Conservation (phyloP, 2,329 filamentous ascomycete species). For the Fusarium coicis region DNA sequence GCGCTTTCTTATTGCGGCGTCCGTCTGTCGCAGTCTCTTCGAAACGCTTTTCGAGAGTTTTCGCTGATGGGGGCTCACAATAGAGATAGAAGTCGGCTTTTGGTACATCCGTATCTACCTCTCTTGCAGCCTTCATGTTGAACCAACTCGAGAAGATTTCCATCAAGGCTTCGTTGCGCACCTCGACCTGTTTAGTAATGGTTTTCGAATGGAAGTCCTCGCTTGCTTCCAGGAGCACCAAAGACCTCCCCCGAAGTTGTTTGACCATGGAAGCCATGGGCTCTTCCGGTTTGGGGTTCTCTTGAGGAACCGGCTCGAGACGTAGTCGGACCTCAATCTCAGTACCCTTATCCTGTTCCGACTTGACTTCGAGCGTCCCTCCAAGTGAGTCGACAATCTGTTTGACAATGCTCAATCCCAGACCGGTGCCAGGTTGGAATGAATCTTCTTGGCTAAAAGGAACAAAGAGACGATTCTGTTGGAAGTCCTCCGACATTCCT, state of each 20-base stretch:
- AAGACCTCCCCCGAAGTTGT: conserved; percentile 22
- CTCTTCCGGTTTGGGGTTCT: conserved; percentile 15
- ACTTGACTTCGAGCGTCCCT: conserved; percentile 68
- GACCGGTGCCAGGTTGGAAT: conserved; percentile 68
- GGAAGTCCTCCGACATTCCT: conserved; percentile 71
- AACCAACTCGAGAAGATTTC: conserved; percentile 50
- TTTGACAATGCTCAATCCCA: conserved; percentile 72
- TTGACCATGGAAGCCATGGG: conserved; percentile 10
- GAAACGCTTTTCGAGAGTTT: conserved; percentile 26
- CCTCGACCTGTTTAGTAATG: conserved; percentile 27
- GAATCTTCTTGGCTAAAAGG: conserved; percentile 73
- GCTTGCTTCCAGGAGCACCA: conserved; percentile 36
- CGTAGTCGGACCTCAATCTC: conserved; percentile 62
- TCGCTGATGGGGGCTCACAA: conserved; percentile 41
- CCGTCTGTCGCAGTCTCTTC: background rate
- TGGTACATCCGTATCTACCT: background rate
- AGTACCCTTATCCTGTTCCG: conserved; percentile 64
- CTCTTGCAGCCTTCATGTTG: conserved; percentile 45
- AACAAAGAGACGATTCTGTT: conserved; percentile 68
- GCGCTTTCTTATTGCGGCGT: conserved; percentile 9
- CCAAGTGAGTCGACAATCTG: conserved; percentile 68
- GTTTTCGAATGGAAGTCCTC: background rate
- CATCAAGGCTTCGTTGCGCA: conserved; percentile 45
- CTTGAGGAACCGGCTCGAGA: conserved; percentile 41
- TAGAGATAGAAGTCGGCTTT: conserved; percentile 43